Evolutionary conservation across 345 rosid genomes (phyloP).

Genomic region (Sapria himalayana): DNA sequence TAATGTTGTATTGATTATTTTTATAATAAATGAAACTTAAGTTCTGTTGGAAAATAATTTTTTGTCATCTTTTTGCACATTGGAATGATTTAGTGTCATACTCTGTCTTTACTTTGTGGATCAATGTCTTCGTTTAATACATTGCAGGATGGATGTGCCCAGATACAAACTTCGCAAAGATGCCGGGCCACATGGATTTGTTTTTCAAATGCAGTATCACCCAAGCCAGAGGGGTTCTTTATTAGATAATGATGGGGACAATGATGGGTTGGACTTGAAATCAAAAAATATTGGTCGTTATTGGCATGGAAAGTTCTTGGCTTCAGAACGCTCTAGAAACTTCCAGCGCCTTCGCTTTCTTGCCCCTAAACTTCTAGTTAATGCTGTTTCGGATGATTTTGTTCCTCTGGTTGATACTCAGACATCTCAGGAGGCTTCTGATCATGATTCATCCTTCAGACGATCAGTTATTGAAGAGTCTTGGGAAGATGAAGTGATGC

Average conservation of each 20-base stretch:
- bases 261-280: constrained; percentile 39
- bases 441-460: constrained; percentile 10
- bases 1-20: neutral
- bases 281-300: constrained; percentile 56
- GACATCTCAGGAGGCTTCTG: constrained; percentile 13
- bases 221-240: constrained; percentile 15
- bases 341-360: constrained; percentile 33
- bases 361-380: constrained; percentile 17
- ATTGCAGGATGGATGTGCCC: constrained; percentile 76
- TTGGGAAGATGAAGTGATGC: constrained; percentile 81
- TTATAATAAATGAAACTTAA: too few relatives aligned
- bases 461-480: constrained; percentile 40
- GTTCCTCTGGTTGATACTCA: constrained; percentile 35
- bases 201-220: constrained; percentile 18
- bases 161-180: constrained; percentile 34
- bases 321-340: constrained; percentile 40
- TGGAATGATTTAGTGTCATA: neutral
- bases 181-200: constrained; percentile 15
- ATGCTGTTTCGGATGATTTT: constrained; percentile 20
- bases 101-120: neutral
- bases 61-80: neutral
- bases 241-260: constrained; percentile 46
- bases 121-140: neutral
- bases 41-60: neutral
- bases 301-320: constrained; percentile 68